Base-by-base conservation (phyloP, 768 basidiomycete genomes). In the Leccinum incarnatum region DNA sequence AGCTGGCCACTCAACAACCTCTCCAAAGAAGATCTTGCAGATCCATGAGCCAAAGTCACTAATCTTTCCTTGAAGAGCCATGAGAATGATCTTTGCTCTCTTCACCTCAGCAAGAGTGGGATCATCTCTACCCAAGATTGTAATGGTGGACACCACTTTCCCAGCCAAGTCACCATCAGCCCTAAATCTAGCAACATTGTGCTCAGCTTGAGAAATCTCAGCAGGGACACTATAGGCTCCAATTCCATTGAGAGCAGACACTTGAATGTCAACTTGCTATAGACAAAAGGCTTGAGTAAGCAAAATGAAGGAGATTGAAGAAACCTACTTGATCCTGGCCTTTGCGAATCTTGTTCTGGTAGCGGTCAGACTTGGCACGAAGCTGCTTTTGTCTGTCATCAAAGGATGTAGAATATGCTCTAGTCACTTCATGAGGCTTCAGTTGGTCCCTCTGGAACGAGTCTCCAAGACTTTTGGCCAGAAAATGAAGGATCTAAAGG, bases 71-170 rank as follows among this genome's bases (percentile, higher is more conserved):
- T 80, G 79, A 15, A 81, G 67, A 29, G 70, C 61, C 49, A 63
- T 57, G 2, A 79, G 69, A 9, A 79, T 60, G 14, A 68, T 46
- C 10, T 63, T 51, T 4, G 65, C 59, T 25, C 73, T 78, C 49
- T 78, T 75, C 4, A 71, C 70, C 60, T 89, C 87, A 27, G 89
- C 87, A 21, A 64, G 67, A 4, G 89, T 91, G 1, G 81, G 82
- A 40, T 74, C 79, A 42, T 81, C 85, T 34, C 76, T 78, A 0
- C 86, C 87, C 61, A 77, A 75, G 9, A 86, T 77, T 23, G 72
- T 79, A 23, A 89, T 74, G 7, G 68, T 68, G 0, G 65, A 55
- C 30, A 74, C 71, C 1, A 1, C 40, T 68, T 74, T 69, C 58
- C 76, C 65, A 71, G 69, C 55, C 53, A 77, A 56, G 55, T 64